Conservation (phyloP, 2,329 filamentous ascomycete species). For the Colletotrichum phormii region DNA sequence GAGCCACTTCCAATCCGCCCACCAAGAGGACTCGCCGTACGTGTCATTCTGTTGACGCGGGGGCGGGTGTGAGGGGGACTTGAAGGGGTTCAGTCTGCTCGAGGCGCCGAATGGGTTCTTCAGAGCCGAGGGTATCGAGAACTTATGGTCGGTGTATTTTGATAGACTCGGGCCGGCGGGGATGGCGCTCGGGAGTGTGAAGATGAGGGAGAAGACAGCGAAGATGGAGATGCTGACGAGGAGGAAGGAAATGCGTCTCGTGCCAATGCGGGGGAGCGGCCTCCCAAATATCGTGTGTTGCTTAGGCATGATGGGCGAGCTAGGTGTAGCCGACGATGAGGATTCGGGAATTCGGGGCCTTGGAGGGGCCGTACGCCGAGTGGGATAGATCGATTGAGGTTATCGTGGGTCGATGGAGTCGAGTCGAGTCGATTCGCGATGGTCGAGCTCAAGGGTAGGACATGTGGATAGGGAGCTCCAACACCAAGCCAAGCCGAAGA, state of each 20-base stretch:
- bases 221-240: conserved; percentile 64
- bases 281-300: conserved; percentile 56
- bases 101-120: conserved; percentile 57
- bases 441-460: conserved; percentile 14
- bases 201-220: conserved; percentile 64
- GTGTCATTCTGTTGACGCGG: conserved; percentile 83
- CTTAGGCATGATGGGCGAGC: conserved; percentile 44
- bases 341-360: conserved; percentile 1
- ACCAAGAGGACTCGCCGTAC: conserved; percentile 84
- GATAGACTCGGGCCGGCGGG: conserved; percentile 62
- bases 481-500: conserved; percentile 20
- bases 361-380: background rate
- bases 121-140: conserved; percentile 59
- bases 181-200: conserved; percentile 61
- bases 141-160: conserved; percentile 61
- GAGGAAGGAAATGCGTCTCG: conserved; percentile 65
- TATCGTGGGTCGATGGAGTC: conserved; percentile 12
- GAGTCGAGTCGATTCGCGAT: background rate
- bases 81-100: conserved; percentile 74
- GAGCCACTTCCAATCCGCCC: conserved; percentile 89
- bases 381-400: conserved; percentile 15
- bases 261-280: conserved; percentile 61
- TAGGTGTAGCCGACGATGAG: conserved; percentile 13
- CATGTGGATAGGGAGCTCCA: conserved; percentile 23
- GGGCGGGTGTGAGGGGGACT: conserved; percentile 76